These are phyloP conservation scores for Botrytis tulipae DNA, from an alignment of 2,329 filamentous ascomycete species.

Conservation along the genomic window DNA sequence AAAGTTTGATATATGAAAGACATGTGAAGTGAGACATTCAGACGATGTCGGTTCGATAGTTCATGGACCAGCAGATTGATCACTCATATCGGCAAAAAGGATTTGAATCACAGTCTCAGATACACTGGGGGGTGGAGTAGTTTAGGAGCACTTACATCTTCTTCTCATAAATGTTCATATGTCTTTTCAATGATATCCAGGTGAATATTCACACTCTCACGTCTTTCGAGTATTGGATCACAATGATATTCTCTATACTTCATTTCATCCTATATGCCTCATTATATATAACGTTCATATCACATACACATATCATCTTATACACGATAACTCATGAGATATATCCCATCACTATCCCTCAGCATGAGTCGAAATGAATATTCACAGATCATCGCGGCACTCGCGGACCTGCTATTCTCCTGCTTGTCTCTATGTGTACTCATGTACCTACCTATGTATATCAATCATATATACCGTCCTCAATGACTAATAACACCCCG, in stretches of 20 bases:
- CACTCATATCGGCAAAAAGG: conserved; percentile 31
- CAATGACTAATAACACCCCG: too few relatives aligned
- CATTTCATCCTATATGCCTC: not conserved
- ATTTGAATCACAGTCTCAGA: conserved; percentile 18
- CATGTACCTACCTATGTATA: not conserved
- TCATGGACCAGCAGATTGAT: conserved; percentile 20
- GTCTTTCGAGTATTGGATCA: not conserved
- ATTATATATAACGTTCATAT: not conserved
- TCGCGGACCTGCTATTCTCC: too few relatives aligned
- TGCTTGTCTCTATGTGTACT: too few relatives aligned
- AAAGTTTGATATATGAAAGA: not conserved
- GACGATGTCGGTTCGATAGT: conserved; percentile 26
- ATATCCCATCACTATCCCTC: not conserved
- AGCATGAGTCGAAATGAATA: conserved; percentile 16
- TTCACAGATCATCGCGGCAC: not conserved
- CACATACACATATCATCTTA: not conserved
- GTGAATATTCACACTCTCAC: not conserved
- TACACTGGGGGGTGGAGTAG: not conserved
- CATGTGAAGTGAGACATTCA: conserved; percentile 7
- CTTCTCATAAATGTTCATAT: too few relatives aligned
- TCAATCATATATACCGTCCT: not conserved
- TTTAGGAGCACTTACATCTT: not conserved
- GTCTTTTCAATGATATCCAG: not conserved
- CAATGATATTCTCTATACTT: not conserved
- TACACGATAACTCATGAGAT: not conserved